Evolutionary conservation across 768 basidiomycete species (phyloP).

Genomic region (Russula ochroleuca): DNA sequence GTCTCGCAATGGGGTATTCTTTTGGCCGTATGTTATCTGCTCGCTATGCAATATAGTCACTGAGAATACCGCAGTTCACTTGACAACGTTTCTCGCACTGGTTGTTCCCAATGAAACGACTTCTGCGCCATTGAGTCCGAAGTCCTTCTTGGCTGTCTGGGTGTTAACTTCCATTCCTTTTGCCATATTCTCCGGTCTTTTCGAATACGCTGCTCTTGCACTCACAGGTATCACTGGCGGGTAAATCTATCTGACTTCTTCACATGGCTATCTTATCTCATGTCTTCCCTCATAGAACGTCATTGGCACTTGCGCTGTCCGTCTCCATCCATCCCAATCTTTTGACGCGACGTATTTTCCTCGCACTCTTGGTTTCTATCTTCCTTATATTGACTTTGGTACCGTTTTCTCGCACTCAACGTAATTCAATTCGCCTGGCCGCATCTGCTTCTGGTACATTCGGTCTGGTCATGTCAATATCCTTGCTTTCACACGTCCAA

Average conservation of each 20-base stretch:
- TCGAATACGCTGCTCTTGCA: conserved; percentile 46
- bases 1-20: conserved; percentile 51
- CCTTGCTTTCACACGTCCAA: conserved; percentile 46
- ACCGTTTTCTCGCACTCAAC: conserved; percentile 45
- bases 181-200: conserved; percentile 51
- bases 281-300: conserved; percentile 33
- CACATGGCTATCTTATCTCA: conserved; percentile 5
- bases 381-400: conserved; percentile 43
- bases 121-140: conserved; percentile 42
- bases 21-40: conserved; percentile 50
- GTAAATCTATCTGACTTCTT: conserved; percentile 34
- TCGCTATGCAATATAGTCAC: conserved; percentile 10
- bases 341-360: conserved; percentile 44
- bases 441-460: conserved; percentile 55
- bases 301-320: conserved; percentile 48
- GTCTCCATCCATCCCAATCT: conserved; percentile 54
- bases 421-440: conserved; percentile 47
- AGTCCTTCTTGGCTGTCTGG: conserved; percentile 58
- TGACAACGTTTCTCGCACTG: conserved; percentile 56
- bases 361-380: conserved; percentile 37
- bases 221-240: conserved; percentile 53
- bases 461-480: conserved; percentile 49
- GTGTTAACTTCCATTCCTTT: conserved; percentile 48
- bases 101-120: conserved; percentile 50
- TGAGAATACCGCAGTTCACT: conserved; percentile 42